A percentile compares a stretch with the other conserved stretches of the same genome.
These are phyloP conservation scores for Penicillium ochrochloron DNA, from an alignment of 495 filamentous ascomycete genomes.

Conservation along the genomic window DNA sequence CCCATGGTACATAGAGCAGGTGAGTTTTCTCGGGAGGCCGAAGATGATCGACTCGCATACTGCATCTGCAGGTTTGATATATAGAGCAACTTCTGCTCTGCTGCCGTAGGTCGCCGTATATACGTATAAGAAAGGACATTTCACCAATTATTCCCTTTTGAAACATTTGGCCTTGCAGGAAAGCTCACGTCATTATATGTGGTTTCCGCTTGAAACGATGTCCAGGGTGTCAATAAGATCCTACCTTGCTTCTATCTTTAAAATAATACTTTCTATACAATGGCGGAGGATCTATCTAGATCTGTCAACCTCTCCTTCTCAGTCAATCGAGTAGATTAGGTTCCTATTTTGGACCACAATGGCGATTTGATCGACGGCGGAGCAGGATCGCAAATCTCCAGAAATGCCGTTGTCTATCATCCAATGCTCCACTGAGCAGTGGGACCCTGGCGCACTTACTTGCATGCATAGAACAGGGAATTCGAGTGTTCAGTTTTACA, in stretches of 20 bases:
- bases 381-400: background rate
- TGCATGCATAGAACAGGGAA: too few species aligned
- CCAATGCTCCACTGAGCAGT: background rate
- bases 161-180: background rate
- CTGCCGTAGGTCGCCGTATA: background rate
- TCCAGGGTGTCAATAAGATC: background rate
- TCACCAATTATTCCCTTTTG: background rate
- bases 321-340: background rate
- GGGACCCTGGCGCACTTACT: background rate
- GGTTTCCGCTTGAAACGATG: background rate
- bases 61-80: background rate
- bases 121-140: background rate
- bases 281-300: too few species aligned
- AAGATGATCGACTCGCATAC: background rate
- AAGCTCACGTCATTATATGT: too few species aligned
- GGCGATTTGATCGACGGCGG: background rate
- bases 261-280: background rate
- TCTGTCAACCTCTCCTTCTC: too few species aligned
- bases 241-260: background rate
- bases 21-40: background rate
- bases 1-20: conserved; percentile 10
- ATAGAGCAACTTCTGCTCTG: background rate
- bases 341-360: background rate
- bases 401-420: background rate
- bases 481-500: too few species aligned